Conservation (phyloP, 768 basidiomycete genomes). For the Russula griseocarnosa region DNA sequence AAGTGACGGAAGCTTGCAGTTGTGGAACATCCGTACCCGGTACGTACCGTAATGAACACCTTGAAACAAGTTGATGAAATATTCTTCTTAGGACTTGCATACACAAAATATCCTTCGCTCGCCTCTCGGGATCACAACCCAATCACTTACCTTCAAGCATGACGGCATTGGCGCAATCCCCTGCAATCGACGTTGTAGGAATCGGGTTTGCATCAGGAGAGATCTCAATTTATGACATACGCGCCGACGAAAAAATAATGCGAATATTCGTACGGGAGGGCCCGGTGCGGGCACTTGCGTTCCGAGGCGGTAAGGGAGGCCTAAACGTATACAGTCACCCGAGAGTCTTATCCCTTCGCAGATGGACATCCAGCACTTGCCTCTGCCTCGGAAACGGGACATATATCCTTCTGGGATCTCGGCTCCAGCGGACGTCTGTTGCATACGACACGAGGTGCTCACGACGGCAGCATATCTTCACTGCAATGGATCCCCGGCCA, state of each 20-base stretch:
- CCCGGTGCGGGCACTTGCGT: conserved; percentile 67
- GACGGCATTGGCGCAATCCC: conserved; percentile 81
- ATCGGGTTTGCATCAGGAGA: conserved; percentile 86
- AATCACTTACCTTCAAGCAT: conserved; percentile 45
- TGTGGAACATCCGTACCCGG: conserved; percentile 94
- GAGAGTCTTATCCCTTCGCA: conserved; percentile 33
- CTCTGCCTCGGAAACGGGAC: conserved; percentile 79
- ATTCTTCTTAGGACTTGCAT: conserved; percentile 61
- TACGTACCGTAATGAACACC: conserved; percentile 37
- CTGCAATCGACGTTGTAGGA: conserved; percentile 95
- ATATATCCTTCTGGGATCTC: conserved; percentile 92
- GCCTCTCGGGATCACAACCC: conserved; percentile 45
- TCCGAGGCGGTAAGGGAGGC: conserved; percentile 66
- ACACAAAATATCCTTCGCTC: conserved; percentile 62
- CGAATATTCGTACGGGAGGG: conserved; percentile 90
- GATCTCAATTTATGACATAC: conserved; percentile 84
- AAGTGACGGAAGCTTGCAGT: conserved; percentile 71
- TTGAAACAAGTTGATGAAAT: neutral
- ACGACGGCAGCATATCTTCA: conserved; percentile 78
- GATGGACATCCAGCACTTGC: conserved; percentile 89
- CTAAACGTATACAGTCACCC: neutral
- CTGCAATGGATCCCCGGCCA: conserved; percentile 93
- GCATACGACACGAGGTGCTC: conserved; percentile 83
- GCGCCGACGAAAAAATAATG: conserved; percentile 85
- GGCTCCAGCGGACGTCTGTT: conserved; percentile 75